Base-by-base conservation (phyloP, 1,139 yeast species). In the Kodamaea fungicola region DNA sequence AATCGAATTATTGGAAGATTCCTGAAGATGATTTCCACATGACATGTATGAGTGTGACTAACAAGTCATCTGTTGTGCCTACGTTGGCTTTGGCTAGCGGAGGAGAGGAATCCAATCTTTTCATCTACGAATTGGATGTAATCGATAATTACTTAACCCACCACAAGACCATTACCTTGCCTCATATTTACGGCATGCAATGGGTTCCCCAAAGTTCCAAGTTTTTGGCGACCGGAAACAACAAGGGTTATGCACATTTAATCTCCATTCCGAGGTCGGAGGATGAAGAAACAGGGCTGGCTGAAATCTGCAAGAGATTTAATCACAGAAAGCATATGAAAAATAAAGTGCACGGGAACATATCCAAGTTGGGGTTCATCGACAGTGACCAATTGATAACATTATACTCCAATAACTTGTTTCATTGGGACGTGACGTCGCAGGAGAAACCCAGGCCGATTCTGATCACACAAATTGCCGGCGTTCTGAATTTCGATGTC, bases 251-350 rank as follows among this genome's bases (percentile, higher is more conserved):
- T 43, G 83, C 80, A 1, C 85, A 86, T 56, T 59, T 86, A 40
- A 75, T 83, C 2, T 66, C 81, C 10, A 63, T 85, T n/a, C 94
- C 95, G 3, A 30, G 39, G 1, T 53, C 57, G 22, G 54, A 40
- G 12, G 41, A 42, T 8, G 67, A 63, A 10, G 66, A 66, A 23
- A 72, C 57, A 1, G 59, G 67, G 30, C 72, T 78, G 24, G 95
- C 95, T 0, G 88, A 80, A 54, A 82, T 86, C 12, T 64, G 83
- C 45, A 82, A 82, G 55, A 65, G 92, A 32, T 85, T 82, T 60
- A 83, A 84, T 57, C 95, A 86, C 59, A 62, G 74, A 35, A 79
- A 80, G 46, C 87, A 83, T 50, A 53, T 81, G 27, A 62, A 57
- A 36, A 46, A 64, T 44, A 46, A 54, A 22, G 44, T 41, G 6